Percentiles rank a stretch among this genome's conserved stretches.
These are phyloP conservation scores for Crithidia expoeki DNA, from an alignment of 208 protist species.

Conservation along the genomic window DNA sequence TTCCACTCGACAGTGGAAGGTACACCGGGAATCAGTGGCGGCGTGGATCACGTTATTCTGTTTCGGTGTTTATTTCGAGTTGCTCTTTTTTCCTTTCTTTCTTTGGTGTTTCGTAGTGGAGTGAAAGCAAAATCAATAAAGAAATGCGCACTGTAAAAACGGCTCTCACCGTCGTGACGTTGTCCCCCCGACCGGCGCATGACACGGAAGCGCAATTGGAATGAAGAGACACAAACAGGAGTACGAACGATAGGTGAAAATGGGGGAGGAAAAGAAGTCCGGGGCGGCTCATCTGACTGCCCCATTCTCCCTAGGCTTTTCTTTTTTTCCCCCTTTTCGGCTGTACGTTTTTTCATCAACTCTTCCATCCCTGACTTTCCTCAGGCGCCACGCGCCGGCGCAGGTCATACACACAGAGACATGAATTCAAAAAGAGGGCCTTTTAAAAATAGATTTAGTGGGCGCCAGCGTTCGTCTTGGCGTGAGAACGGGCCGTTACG, in stretches of 20 bases:
- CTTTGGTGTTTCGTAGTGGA: background rate
- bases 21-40: no score
- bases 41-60: no score
- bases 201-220: background rate
- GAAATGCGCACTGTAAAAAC: constrained; percentile 7
- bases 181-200: background rate
- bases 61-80: background rate
- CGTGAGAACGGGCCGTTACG: constrained; percentile 83
- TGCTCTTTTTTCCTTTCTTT: background rate
- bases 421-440: background rate
- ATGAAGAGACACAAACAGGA: background rate
- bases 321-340: background rate
- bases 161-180: constrained; percentile 1
- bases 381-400: background rate
- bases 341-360: background rate
- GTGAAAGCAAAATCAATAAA: constrained; percentile 10
- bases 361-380: background rate
- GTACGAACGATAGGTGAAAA: background rate
- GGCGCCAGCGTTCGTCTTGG: constrained; percentile 79
- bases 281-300: no score
- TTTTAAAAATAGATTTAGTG: constrained; percentile 12
- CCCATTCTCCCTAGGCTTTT: no score
- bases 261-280: background rate
- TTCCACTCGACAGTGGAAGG: no score
- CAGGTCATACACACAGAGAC: background rate